phyloP scores from a whole-genome alignment of 208 protist species.

The Porcisia deanei region DNA sequence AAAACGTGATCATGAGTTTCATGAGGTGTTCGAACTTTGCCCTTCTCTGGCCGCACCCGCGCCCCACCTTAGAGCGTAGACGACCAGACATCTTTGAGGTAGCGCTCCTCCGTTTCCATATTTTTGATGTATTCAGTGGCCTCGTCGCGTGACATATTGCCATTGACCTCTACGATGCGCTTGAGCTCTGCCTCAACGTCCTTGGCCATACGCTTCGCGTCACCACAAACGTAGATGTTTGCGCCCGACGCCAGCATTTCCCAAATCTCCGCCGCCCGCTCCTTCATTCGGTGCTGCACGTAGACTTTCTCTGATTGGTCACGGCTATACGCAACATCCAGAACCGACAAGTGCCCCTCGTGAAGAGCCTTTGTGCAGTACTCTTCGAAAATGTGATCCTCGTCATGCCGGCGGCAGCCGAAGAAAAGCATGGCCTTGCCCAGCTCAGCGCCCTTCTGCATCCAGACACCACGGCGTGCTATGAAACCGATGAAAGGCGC shows the following conservation, averaged over 20 bases:
- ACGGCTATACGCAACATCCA: constrained; percentile 87
- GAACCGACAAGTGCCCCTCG: constrained; percentile 59
- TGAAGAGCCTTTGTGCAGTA: constrained; percentile 64
- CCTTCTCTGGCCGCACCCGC: neutral
- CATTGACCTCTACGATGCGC: constrained; percentile 51
- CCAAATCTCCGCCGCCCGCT: constrained; percentile 64
- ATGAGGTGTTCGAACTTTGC: neutral
- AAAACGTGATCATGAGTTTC: neutral
- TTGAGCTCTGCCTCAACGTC: constrained; percentile 82
- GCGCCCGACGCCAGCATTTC: constrained; percentile 65
- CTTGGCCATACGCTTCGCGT: constrained; percentile 91
- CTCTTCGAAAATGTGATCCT: constrained; percentile 88
- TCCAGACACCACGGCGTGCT: constrained; percentile 81
- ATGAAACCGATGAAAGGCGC: constrained; percentile 96
- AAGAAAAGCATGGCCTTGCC: constrained; percentile 90
- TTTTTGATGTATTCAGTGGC: constrained; percentile 59
- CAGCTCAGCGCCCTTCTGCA: constrained; percentile 67
- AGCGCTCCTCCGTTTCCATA: constrained; percentile 65
- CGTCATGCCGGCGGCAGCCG: constrained; percentile 74
- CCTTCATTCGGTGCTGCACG: constrained; percentile 89
- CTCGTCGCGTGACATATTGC: constrained; percentile 39
- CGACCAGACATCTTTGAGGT: constrained; percentile 89
- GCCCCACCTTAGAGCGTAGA: constrained; percentile 37
- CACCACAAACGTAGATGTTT: constrained; percentile 93
- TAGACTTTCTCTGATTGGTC: constrained; percentile 86